Evolutionary conservation across 768 basidiomycete species (phyloP).

Genomic region (Naganishia kalamii): DNA sequence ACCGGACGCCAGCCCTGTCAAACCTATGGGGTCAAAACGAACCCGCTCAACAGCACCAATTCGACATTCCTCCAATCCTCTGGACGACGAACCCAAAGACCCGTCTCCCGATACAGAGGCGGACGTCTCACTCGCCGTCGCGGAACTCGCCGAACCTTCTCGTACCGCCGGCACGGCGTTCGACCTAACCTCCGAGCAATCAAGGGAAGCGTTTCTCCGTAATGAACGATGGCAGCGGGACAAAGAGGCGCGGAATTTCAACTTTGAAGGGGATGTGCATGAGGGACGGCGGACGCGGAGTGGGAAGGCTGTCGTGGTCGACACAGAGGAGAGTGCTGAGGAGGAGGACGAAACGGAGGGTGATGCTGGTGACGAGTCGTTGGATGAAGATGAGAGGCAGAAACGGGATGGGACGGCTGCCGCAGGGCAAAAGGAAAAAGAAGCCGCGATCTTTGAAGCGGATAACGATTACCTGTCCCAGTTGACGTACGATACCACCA

Average conservation of each 20-base stretch:
- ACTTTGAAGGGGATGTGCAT: slow-evolving; percentile 40
- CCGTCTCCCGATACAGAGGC: too few relatives aligned
- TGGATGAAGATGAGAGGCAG: slow-evolving; percentile 10
- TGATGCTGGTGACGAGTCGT: not conserved
- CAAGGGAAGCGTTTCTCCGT: slow-evolving; percentile 34
- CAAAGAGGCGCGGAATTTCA: slow-evolving; percentile 44
- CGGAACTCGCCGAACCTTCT: not conserved
- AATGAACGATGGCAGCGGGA: slow-evolving; percentile 38
- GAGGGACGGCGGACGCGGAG: slow-evolving; percentile 40
- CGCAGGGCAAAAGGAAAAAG: slow-evolving; percentile 4
- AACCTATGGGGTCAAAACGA: not conserved
- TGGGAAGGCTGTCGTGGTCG: slow-evolving; percentile 31
- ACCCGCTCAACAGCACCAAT: not conserved
- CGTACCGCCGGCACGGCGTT: not conserved
- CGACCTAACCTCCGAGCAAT: slow-evolving; percentile 13
- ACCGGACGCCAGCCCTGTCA: not conserved
- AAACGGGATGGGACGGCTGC: not conserved
- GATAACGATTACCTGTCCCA: slow-evolving; percentile 2
- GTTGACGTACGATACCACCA: slow-evolving; percentile 10
- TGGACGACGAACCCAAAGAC: not conserved
- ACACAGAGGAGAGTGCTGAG: slow-evolving; percentile 17
- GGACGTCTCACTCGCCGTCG: not conserved
- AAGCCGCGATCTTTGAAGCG: not conserved
- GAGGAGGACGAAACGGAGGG: slow-evolving; percentile 21
- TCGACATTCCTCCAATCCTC: slow-evolving; percentile 5